These are phyloP conservation scores for Tubosaeta sp. DNA, from an alignment of 768 basidiomycete genomes.

Conservation along the genomic window DNA sequence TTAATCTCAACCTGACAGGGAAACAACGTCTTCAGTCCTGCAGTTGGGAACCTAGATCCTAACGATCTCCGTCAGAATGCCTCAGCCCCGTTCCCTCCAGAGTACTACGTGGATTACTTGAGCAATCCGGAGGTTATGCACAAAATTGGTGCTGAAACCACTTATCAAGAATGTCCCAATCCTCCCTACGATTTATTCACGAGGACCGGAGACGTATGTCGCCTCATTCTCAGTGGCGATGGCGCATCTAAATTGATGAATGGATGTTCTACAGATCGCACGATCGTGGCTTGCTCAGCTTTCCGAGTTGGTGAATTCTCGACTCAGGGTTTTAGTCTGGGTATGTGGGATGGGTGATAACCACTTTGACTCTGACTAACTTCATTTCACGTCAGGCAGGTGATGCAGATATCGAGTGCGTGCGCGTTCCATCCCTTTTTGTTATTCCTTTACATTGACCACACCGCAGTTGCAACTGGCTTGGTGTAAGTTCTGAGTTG, in stretches of 20 bases:
- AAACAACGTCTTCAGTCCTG: constrained; percentile 45
- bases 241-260: too few relatives aligned
- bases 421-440: not conserved
- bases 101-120: constrained; percentile 51
- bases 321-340: constrained; percentile 40
- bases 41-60: constrained; percentile 49
- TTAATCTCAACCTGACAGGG: constrained; percentile 26
- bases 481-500: constrained; percentile 30
- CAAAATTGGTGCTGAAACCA: constrained; percentile 49
- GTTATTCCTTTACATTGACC: not conserved
- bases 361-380: not conserved
- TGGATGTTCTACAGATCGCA: constrained; percentile 24
- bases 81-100: constrained; percentile 51
- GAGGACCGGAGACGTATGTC: constrained; percentile 54
- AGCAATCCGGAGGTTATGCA: constrained; percentile 30
- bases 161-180: constrained; percentile 48
- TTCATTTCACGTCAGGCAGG: constrained; percentile 18
- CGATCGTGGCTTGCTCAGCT: constrained; percentile 37
- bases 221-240: not conserved
- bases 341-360: constrained; percentile 14
- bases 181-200: constrained; percentile 42
- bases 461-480: constrained; percentile 16
- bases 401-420: constrained; percentile 28
- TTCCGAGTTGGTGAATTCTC: constrained; percentile 32
- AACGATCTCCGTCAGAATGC: constrained; percentile 58